phyloP scores from a whole-genome alignment of 1,284 basidiomycete genomes.

The Cerioporus squamosus region DNA sequence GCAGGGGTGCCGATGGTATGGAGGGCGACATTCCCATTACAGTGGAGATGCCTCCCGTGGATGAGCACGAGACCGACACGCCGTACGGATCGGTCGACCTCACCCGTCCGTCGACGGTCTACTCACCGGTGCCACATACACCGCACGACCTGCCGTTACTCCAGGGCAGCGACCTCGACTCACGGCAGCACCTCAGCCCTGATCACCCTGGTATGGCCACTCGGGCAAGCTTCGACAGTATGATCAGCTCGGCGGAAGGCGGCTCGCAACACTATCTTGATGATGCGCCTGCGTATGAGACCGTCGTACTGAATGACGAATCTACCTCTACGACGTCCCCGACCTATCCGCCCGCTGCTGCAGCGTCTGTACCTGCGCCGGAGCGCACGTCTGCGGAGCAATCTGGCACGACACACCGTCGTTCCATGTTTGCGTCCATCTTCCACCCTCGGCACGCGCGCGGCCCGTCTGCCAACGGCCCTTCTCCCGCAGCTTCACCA shows the following conservation, averaged over 20 bases:
- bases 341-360: not conserved
- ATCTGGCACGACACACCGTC: slow-evolving; percentile 16
- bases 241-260: slow-evolving; percentile 23
- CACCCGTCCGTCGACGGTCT: slow-evolving; percentile 17
- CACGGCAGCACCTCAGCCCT: slow-evolving; percentile 9
- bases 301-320: slow-evolving; percentile 37
- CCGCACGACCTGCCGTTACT: slow-evolving; percentile 16
- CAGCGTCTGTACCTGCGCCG: slow-evolving; percentile 4
- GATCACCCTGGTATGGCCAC: slow-evolving; percentile 2
- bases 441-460: slow-evolving; percentile 30
- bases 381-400: slow-evolving; percentile 7
- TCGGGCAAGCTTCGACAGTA: slow-evolving; percentile 31
- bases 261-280: slow-evolving; percentile 43
- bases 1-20: slow-evolving; percentile 44
- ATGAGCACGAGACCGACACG: slow-evolving; percentile 35
- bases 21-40: slow-evolving; percentile 38
- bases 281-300: slow-evolving; percentile 70
- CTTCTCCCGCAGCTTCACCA: slow-evolving; percentile 9
- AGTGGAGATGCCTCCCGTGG: slow-evolving; percentile 38
- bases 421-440: slow-evolving; percentile 28
- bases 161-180: slow-evolving; percentile 16
- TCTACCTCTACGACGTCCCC: not conserved
- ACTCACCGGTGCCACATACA: slow-evolving; percentile 29
- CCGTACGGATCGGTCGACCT: slow-evolving; percentile 26
- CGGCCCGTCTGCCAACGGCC: slow-evolving; percentile 13